phyloP scores from a whole-genome alignment of 768 basidiomycete species.

The Flagelloscypha sp. region DNA sequence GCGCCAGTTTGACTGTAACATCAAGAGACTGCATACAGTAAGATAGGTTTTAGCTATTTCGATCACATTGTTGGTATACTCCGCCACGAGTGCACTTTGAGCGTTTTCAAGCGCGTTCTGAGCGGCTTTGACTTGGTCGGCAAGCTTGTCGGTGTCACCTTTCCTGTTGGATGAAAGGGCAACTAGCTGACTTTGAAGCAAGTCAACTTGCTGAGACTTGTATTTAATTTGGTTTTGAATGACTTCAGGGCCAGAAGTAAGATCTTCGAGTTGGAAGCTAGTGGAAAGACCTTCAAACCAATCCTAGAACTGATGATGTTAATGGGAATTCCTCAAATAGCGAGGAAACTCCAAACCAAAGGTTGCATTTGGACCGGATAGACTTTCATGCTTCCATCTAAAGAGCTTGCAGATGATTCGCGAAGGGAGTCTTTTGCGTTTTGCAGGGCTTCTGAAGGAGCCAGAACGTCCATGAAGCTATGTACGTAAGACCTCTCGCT shows the following conservation, averaged over 20 bases:
- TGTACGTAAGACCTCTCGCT: no score
- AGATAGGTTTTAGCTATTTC: slow-evolving; percentile 17
- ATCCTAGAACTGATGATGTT: no score
- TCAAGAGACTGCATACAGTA: no score
- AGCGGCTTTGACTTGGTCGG: slow-evolving; percentile 12
- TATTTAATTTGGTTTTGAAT: slow-evolving; percentile 16
- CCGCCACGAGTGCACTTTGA: slow-evolving; percentile 12
- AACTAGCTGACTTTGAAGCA: slow-evolving; percentile 15
- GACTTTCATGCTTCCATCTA: slow-evolving; percentile 18
- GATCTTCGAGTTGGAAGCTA: slow-evolving; percentile 20
- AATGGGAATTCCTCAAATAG: no score
- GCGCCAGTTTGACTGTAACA: no score
- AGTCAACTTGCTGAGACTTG: slow-evolving; percentile 18
- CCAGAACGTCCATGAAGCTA: slow-evolving; percentile 8
- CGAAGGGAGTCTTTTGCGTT: slow-evolving; percentile 20
- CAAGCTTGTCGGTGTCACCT: slow-evolving; percentile 12
- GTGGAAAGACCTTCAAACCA: slow-evolving; percentile 20
- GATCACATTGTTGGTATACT: slow-evolving; percentile 17
- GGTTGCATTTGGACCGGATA: slow-evolving; percentile 20
- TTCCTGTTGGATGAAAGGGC: slow-evolving; percentile 10
- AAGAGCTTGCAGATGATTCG: slow-evolving; percentile 18
- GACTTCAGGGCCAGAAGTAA: slow-evolving; percentile 17
- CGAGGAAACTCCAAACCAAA: slow-evolving; percentile 22
- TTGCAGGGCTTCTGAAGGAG: slow-evolving; percentile 4
- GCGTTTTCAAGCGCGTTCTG: slow-evolving; percentile 10